A percentile compares a stretch with the other conserved stretches of the same genome.
Conservation (phyloP, 2,329 filamentous ascomycete genomes). For the Monilinia polystroma region DNA sequence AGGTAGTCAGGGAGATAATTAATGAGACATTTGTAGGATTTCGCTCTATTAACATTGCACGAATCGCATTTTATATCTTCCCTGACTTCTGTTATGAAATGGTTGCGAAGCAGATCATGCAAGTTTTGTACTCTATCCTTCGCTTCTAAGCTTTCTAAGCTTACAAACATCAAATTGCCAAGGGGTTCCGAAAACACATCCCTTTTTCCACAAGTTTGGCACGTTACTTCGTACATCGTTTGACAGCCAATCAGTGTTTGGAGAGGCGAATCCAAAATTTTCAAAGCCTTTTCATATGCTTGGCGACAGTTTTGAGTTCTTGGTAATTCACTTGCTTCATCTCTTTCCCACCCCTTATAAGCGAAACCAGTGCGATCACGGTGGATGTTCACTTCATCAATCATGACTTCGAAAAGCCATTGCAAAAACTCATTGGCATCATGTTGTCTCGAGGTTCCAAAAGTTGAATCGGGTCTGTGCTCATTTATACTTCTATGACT, state of each 20-base stretch:
- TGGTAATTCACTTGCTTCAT: not conserved
- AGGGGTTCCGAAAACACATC: not conserved
- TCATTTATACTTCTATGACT: not conserved
- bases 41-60: not conserved
- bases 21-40: not conserved
- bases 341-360: not conserved
- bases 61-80: not conserved
- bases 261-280: not conserved
- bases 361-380: not conserved
- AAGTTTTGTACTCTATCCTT: not conserved
- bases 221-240: not conserved
- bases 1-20: conserved; percentile 17
- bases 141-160: too few species aligned
- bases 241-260: conserved; percentile 2
- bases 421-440: conserved; percentile 18
- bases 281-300: conserved; percentile 1
- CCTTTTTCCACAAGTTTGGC: not conserved
- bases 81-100: not conserved
- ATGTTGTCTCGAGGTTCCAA: conserved; percentile 18
- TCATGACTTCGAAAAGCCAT: conserved; percentile 9
- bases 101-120: not conserved
- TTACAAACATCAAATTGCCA: too few species aligned
- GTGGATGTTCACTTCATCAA: conserved; percentile 16
- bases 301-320: conserved; percentile 16
- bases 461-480: conserved; percentile 7